These are phyloP conservation scores for Aspergillus tamarii DNA, from an alignment of 2,329 filamentous ascomycete genomes.

Conservation along the genomic window DNA sequence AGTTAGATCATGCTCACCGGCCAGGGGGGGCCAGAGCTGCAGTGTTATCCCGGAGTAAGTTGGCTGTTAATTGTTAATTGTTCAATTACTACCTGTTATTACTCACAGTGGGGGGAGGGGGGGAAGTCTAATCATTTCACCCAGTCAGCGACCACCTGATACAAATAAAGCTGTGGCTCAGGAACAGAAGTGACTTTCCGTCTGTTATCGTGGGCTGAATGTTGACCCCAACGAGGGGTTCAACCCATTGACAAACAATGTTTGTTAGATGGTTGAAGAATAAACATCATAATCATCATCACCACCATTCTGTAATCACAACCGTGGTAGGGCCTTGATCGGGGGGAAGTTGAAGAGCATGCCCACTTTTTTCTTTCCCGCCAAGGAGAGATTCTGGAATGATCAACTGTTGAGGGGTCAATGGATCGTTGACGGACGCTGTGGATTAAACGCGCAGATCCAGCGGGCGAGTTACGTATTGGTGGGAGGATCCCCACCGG, in stretches of 20 bases:
- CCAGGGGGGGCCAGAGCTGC: background rate
- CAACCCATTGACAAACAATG: background rate
- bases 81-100: background rate
- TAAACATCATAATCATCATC: background rate
- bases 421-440: background rate
- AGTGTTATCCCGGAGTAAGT: background rate
- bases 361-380: background rate
- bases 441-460: background rate
- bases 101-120: conserved; percentile 3
- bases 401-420: conserved; percentile 7
- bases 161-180: background rate
- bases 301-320: background rate
- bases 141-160: conserved; percentile 3
- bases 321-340: background rate
- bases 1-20: background rate
- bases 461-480: conserved; percentile 1
- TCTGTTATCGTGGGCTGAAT: background rate
- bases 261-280: background rate
- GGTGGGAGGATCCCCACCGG: background rate
- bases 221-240: conserved; percentile 19
- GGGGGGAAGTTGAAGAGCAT: background rate
- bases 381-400: background rate
- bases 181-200: background rate
- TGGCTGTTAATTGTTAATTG: background rate
- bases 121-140: background rate